A percentile compares a stretch with the other conserved stretches of the same genome.
phyloP scores from a whole-genome alignment of 192 early-diverging fungal genomes.

The Linnemannia schmuckeri region DNA sequence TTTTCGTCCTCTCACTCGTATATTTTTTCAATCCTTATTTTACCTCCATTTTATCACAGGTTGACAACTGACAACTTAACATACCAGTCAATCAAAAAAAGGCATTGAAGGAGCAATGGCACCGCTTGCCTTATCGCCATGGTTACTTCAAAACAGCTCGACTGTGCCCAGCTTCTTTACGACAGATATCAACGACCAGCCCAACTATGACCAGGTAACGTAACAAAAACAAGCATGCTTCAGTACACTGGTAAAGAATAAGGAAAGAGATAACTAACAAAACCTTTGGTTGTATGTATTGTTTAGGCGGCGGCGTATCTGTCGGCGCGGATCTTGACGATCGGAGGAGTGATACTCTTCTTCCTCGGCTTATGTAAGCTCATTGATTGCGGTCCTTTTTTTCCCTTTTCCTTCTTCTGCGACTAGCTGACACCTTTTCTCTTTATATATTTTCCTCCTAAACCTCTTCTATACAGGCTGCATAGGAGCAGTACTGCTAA shows the following conservation, averaged over 20 bases:
- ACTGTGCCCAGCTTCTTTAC: background rate
- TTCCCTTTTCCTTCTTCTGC: background rate
- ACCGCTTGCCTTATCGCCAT: background rate
- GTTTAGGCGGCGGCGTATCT: conserved; percentile 13
- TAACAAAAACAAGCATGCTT: background rate
- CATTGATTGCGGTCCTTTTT: background rate
- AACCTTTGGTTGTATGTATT: background rate
- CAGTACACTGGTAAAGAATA: too few relatives aligned
- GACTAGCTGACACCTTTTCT: too few relatives aligned
- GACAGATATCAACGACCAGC: background rate
- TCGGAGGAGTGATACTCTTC: conserved; percentile 20
- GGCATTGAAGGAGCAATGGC: background rate
- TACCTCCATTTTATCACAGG: background rate
- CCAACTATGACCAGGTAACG: conserved; percentile 11
- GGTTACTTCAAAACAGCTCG: conserved; percentile 5
- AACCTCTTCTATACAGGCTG: conserved; percentile 5
- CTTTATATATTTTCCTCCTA: background rate
- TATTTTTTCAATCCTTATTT: background rate
- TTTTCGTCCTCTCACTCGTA: background rate
- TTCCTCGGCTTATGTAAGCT: conserved; percentile 21
- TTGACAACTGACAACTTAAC: background rate
- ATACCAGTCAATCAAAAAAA: background rate
- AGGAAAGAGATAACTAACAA: background rate
- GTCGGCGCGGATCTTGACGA: conserved; percentile 13
- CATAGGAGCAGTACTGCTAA: conserved; percentile 9